Evolutionary conservation across 2,329 filamentous ascomycete species (phyloP).

Genomic region (Orbilia oligospora): DNA sequence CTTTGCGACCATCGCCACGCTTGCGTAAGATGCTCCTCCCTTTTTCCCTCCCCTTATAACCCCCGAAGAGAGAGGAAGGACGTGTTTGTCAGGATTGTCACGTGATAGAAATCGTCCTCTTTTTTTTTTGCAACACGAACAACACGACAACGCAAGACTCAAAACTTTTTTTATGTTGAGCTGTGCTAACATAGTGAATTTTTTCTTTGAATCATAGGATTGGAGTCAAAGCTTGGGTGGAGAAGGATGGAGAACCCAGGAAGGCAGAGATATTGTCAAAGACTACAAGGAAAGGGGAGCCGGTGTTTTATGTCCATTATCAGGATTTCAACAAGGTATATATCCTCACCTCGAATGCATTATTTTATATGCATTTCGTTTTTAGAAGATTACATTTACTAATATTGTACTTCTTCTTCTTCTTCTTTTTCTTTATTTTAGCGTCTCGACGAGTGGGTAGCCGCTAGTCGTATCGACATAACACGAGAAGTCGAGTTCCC

Average conservation of each 20-base stretch:
- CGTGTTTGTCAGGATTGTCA: slow-evolving; percentile 67
- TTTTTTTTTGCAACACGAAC: slow-evolving; percentile 45
- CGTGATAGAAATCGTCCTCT: not conserved
- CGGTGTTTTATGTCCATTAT: slow-evolving; percentile 96
- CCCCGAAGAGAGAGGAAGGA: slow-evolving; percentile 35
- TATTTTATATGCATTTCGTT: not conserved
- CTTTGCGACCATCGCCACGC: slow-evolving; percentile 59
- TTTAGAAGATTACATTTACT: slow-evolving; percentile 14
- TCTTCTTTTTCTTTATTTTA: slow-evolving; percentile 55
- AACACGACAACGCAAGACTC: slow-evolving; percentile 45
- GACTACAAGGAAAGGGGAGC: slow-evolving; percentile 86
- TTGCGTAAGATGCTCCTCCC: slow-evolving; percentile 48
- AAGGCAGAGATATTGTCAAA: slow-evolving; percentile 98
- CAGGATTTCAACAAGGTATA: slow-evolving; percentile 96
- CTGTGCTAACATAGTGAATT: slow-evolving; percentile 60
- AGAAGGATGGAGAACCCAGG: slow-evolving; percentile 86
- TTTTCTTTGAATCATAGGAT: slow-evolving; percentile 71
- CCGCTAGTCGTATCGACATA: slow-evolving; percentile 85
- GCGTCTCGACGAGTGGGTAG: slow-evolving; percentile 85
- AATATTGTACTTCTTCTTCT: no score
- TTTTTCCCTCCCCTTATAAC: no score
- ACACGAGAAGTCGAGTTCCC: slow-evolving; percentile 96
- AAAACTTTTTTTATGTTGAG: no score
- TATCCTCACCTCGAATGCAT: slow-evolving; percentile 69
- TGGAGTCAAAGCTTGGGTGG: slow-evolving; percentile 77